phyloP scores from a whole-genome alignment of 164 flowering plant genomes.

The Aristolochia californica region DNA sequence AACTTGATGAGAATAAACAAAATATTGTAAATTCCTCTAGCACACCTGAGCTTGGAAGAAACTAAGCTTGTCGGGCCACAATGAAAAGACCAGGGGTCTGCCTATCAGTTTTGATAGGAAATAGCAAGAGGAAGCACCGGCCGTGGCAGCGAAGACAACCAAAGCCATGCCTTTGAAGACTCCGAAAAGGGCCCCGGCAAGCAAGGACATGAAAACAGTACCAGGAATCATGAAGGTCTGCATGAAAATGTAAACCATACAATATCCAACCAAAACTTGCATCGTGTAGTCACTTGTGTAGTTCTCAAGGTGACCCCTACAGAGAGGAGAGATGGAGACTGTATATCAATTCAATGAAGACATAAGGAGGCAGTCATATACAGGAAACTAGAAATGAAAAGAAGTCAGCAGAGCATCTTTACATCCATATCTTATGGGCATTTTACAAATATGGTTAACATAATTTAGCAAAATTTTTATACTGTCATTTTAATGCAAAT shows the following conservation, averaged over 20 bases:
- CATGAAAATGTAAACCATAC: slow-evolving; percentile 84
- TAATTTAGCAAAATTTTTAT: no score
- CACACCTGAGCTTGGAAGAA: slow-evolving; percentile 85
- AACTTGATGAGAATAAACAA: no score
- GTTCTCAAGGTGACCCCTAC: slow-evolving; percentile 73
- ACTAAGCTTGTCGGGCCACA: slow-evolving; percentile 84
- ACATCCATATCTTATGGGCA: no score
- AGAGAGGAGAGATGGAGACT: not conserved
- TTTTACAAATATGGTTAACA: no score
- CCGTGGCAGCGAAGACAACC: slow-evolving; percentile 86
- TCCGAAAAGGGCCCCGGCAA: slow-evolving; percentile 95
- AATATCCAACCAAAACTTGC: slow-evolving; percentile 81
- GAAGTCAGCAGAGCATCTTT: no score
- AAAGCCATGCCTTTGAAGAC: slow-evolving; percentile 76
- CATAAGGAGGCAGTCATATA: no score
- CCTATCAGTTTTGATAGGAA: slow-evolving; percentile 84
- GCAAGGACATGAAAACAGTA: slow-evolving; percentile 89
- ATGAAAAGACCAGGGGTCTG: slow-evolving; percentile 57
- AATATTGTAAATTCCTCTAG: not conserved
- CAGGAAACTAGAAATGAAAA: no score
- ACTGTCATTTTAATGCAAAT: no score
- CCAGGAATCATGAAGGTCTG: slow-evolving; percentile 99
- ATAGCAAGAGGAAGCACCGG: slow-evolving; percentile 96
- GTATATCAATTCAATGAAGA: no score
- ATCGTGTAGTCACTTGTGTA: slow-evolving; percentile 87